Conservation (phyloP, 2,329 filamentous ascomycete genomes). For the Ceratocystis alfenasii region DNA sequence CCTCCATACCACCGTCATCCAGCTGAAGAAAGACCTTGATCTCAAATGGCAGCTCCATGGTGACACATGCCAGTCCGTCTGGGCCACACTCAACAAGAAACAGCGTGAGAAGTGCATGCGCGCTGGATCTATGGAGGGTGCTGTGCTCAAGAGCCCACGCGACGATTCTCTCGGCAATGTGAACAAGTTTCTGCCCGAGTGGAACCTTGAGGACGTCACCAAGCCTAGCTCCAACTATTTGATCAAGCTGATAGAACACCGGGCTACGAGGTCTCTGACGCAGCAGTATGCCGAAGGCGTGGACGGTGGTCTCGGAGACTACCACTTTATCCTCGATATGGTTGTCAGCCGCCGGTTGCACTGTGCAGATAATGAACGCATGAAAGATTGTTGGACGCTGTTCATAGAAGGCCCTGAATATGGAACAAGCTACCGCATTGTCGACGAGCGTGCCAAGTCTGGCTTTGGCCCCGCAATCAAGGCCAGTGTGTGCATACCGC, state of each 20-base stretch:
- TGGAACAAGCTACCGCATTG: constrained; percentile 29
- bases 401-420: constrained; percentile 31
- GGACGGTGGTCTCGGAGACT: constrained; percentile 30
- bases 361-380: constrained; percentile 24
- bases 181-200: constrained; percentile 34
- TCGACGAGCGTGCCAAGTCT: neutral
- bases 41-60: constrained; percentile 32
- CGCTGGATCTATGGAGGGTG: constrained; percentile 28
- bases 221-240: constrained; percentile 30
- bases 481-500: constrained; percentile 26
- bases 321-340: constrained; percentile 29
- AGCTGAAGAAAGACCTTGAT: constrained; percentile 32
- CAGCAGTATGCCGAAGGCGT: constrained; percentile 30
- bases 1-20: constrained; percentile 22
- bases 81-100: constrained; percentile 31
- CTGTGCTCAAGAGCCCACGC: constrained; percentile 29
- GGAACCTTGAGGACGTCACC: constrained; percentile 34
- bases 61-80: constrained; percentile 30
- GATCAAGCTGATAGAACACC: constrained; percentile 31
- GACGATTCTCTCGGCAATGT: constrained; percentile 32
- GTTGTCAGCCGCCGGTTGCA: constrained; percentile 29
- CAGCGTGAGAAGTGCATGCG: constrained; percentile 31
- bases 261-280: constrained; percentile 29
- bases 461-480: constrained; percentile 25
- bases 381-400: constrained; percentile 30